Evolutionary conservation across 1,139 yeast species (phyloP), one percentile per base, ranked within the genome.

Genomic region (Scheffersomyces illinoinensis): DNA sequence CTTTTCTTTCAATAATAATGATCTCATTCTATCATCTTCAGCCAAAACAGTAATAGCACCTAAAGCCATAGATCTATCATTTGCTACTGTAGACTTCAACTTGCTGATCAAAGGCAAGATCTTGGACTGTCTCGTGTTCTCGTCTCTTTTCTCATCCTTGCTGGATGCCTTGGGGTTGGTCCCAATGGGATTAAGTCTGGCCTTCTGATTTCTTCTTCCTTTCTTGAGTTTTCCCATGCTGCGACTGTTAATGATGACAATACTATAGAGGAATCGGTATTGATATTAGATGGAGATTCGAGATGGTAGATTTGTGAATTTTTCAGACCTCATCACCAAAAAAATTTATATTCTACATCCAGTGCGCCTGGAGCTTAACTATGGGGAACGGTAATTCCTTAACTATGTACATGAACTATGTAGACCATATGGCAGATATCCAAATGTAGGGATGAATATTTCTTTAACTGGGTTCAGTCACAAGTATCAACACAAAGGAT

Each of bases 51-150:
- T 82, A 49, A 92, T 87, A 4, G 96, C 89, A 6, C 89, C 85
- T 47, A 92, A 75, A 1, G 97, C 96, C 85, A 89, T 86, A 1
- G 91, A 81, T 63, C 91, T 82, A 60, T 93, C 98, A 69, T 89
- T 88, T 2, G 91, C 84, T 14, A 85, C 79, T 1, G 86, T 74
- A 8, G 93, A 84, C 59, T 83, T 77, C 60, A 93, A 77, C 67
- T 90, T 87, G 57, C 83, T 81, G 50, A 93, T 77, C 64, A 93
- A 76, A 0, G 97, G 96, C 50, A 84, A 70, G 60, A 92, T 83
- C 68, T 88, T 89, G 59, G 83, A 82, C 54, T 80, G 77, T 54
- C 87, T 81, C 21, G 86, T 71, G 33, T 69, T 70, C 54, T 82
- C 87, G 64, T 85, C 89, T 60, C 82, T 83, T 21, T 63, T 57